A percentile compares a stretch with the other conserved stretches of the same genome.
Conservation (phyloP, 495 filamentous ascomycete genomes). For the Penicillium goetzii region DNA sequence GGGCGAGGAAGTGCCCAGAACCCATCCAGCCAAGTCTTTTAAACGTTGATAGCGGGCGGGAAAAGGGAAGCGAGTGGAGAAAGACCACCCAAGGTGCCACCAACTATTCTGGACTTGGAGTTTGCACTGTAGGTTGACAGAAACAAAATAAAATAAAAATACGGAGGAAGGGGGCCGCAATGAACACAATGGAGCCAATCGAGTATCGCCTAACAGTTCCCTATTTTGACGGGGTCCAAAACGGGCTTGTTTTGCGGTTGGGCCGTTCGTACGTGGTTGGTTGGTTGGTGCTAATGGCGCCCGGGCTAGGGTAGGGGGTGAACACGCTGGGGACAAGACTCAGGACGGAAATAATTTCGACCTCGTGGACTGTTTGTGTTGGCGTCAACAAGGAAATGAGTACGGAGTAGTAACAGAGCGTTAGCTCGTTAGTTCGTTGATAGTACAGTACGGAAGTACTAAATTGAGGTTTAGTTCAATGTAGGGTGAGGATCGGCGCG, state of each 20-base stretch:
- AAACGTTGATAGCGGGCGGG: neutral
- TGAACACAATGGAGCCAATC: neutral
- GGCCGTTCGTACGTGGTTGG: constrained; percentile 20
- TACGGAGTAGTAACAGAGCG: neutral
- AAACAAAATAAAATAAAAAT: neutral
- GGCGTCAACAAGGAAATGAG: neutral
- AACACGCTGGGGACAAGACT: neutral
- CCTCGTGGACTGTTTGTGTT: neutral
- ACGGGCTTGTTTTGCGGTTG: constrained; percentile 14
- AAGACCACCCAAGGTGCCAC: neutral
- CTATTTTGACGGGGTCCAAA: constrained; percentile 8
- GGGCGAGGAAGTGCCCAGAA: neutral
- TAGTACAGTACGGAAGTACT: no score
- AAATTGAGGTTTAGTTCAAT: neutral
- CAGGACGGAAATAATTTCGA: neutral
- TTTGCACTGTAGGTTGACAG: neutral
- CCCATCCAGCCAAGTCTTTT: neutral
- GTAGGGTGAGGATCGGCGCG: constrained; percentile 1
- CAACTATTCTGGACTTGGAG: neutral
- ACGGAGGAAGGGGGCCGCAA: neutral
- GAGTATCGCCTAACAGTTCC: constrained; percentile 24
- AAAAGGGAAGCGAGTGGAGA: neutral
- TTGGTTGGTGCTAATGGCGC: neutral
- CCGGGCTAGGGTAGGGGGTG: neutral
- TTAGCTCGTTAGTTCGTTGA: neutral